phyloP scores from a whole-genome alignment of 139 green algal genomes.

The Mychonastes homosphaera region DNA sequence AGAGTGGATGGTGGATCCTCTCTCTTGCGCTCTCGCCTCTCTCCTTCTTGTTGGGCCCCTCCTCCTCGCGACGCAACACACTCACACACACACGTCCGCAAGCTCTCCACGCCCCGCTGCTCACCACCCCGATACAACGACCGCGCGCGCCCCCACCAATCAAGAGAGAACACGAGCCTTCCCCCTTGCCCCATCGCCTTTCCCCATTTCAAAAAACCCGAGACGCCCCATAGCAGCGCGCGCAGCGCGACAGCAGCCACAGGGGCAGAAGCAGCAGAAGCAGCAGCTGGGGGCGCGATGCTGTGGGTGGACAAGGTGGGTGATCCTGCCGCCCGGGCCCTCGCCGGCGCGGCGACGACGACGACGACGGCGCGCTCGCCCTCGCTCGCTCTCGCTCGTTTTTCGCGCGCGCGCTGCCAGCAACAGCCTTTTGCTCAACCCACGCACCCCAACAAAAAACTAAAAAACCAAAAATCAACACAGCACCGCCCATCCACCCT shows the following conservation, averaged over 20 bases:
- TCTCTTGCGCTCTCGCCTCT: neutral
- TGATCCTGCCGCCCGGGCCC: too few species aligned
- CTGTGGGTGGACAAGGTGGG: slow-evolving; percentile 74
- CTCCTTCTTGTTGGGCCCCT: neutral
- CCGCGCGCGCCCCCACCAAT: neutral
- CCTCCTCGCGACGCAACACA: too few species aligned
- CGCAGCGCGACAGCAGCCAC: neutral
- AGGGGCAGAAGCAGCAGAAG: neutral
- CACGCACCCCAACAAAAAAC: neutral
- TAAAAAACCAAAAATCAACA: neutral
- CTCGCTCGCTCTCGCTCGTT: neutral
- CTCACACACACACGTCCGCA: too few species aligned
- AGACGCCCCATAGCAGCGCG: slow-evolving; percentile 1
- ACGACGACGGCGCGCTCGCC: neutral
- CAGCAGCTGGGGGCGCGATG: too few species aligned
- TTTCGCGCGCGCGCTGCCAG: too few species aligned
- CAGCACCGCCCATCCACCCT: slow-evolving; percentile 66
- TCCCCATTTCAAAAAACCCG: neutral
- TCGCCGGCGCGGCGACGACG: too few species aligned
- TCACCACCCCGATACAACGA: too few species aligned
- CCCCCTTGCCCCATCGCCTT: neutral
- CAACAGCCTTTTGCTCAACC: too few species aligned
- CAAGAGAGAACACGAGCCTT: neutral
- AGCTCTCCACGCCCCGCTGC: too few species aligned
- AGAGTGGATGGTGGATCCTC: slow-evolving; percentile 1